These are phyloP conservation scores for Paecilomyces fulvus DNA, from an alignment of 2,329 filamentous ascomycete genomes.

Conservation along the genomic window DNA sequence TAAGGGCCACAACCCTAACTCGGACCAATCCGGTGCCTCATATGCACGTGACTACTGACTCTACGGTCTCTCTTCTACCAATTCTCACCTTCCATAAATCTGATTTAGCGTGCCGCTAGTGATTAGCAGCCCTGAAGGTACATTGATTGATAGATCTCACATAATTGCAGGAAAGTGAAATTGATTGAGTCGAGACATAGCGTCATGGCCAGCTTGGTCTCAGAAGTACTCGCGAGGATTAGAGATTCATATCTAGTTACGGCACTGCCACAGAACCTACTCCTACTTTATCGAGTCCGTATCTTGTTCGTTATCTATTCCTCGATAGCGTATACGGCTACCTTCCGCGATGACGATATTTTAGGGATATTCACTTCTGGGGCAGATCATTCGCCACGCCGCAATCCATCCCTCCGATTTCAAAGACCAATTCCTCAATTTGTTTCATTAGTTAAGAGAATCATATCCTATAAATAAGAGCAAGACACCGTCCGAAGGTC, in stretches of 20 bases:
- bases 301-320: neutral
- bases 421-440: neutral
- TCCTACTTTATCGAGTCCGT: neutral
- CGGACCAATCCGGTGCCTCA: constrained; percentile 15
- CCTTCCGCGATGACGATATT: neutral
- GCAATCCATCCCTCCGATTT: neutral
- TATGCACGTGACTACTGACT: constrained; percentile 16
- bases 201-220: neutral
- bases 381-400: neutral
- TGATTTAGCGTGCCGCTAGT: neutral
- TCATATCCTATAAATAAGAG: neutral
- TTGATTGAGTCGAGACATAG: neutral
- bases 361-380: neutral
- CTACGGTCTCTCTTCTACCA: neutral
- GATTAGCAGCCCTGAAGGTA: neutral
- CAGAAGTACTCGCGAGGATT: neutral
- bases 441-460: neutral
- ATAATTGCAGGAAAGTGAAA: neutral
- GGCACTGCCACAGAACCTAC: neutral
- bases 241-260: neutral
- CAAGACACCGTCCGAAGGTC: neutral
- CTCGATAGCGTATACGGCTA: neutral
- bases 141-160: neutral
- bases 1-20: constrained; percentile 34
- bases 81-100: neutral